Conservation (phyloP, 169 alveolate genomes). For the Plasmodium cynomolgi region DNA sequence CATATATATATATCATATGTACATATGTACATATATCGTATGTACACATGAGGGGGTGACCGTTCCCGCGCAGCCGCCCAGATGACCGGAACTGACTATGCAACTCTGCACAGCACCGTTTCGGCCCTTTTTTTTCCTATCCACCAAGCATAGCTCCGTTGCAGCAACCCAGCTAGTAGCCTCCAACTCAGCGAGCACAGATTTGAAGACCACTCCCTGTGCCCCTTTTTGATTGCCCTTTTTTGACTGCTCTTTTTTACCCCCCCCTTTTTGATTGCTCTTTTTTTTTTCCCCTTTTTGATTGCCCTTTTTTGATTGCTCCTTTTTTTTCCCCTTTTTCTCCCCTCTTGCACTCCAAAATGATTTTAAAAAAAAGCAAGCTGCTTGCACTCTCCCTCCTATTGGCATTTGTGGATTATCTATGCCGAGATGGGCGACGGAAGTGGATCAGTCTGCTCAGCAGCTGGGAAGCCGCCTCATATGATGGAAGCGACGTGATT, state of each 20-base stretch:
- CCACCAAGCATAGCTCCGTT: no score
- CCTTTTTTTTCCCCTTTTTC: not conserved
- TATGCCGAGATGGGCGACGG: not conserved
- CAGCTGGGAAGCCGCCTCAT: not conserved
- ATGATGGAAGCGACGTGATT: not conserved
- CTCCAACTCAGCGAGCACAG: no score
- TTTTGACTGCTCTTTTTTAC: no score
- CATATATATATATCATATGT: no score
- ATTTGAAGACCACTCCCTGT: not conserved
- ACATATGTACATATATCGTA: no score
- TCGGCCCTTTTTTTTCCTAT: not conserved
- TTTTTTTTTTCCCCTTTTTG: not conserved
- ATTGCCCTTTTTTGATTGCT: no score
- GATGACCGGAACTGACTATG: not conserved
- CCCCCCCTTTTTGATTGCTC: not conserved
- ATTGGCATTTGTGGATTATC: not conserved
- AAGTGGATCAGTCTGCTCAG: not conserved
- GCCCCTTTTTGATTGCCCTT: not conserved
- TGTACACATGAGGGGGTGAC: not conserved
- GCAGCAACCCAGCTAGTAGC: no score
- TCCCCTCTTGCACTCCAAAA: not conserved
- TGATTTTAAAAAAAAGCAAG: conserved; percentile 27
- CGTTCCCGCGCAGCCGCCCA: not conserved
- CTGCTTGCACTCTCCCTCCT: not conserved
- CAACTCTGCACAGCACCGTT: not conserved